Percentiles rank a stretch among this genome's conserved stretches.
Evolutionary conservation across 2,329 filamentous ascomycete genomes (phyloP).

Genomic region (Aspergillus sp.): DNA sequence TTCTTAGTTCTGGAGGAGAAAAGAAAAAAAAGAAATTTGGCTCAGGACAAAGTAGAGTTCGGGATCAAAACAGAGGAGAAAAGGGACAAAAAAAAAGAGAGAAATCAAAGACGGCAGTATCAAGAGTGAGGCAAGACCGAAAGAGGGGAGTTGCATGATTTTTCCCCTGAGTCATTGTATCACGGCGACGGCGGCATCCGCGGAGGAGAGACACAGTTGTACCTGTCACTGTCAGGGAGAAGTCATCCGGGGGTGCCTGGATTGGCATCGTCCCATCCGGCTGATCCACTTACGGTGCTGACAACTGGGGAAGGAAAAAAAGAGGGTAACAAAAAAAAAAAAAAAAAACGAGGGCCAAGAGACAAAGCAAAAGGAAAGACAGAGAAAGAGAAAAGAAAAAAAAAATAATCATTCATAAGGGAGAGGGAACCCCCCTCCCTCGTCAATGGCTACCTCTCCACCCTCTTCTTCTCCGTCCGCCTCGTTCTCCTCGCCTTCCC

Average conservation of each 20-base stretch:
- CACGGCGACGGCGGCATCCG: not conserved
- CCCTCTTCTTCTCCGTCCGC: slow-evolving; percentile 22
- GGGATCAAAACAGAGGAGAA: not conserved
- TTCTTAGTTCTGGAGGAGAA: no score
- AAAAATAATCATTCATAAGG: slow-evolving; percentile 1
- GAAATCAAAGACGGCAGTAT: not conserved
- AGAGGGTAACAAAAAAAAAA: not conserved
- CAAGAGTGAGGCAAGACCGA: not conserved
- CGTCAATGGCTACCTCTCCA: slow-evolving; percentile 20
- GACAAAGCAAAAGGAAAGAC: not conserved
- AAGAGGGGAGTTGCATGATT: not conserved
- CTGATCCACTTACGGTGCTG: slow-evolving; percentile 2
- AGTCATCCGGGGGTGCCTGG: slow-evolving; percentile 9
- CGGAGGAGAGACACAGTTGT: no score
- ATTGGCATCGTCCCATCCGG: slow-evolving; percentile 4
- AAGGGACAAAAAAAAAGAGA: not conserved
- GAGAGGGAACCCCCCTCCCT: not conserved
- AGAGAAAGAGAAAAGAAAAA: slow-evolving; percentile 3
- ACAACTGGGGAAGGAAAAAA: not conserved
- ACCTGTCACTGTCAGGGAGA: slow-evolving; percentile 5
- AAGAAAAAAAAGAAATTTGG: not conserved
- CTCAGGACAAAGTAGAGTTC: not conserved
- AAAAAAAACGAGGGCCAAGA: no score
- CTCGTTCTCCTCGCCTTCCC: slow-evolving; percentile 28
- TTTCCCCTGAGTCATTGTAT: not conserved